Evolutionary conservation across 305 asterid species (phyloP).

Genomic region (Plantago lanceolata): DNA sequence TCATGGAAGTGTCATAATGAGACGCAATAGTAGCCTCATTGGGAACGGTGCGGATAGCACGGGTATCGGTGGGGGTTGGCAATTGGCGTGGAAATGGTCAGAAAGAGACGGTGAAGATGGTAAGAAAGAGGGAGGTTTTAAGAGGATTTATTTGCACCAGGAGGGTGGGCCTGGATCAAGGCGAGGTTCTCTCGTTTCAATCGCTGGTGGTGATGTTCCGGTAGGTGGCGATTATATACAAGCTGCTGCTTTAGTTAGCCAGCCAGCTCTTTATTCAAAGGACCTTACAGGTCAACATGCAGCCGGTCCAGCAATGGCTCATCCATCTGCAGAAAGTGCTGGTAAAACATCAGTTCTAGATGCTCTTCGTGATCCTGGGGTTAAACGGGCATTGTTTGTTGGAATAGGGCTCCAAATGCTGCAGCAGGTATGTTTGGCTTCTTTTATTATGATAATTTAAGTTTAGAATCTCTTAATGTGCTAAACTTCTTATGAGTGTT

Average conservation of each 20-base stretch:
- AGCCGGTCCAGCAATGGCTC: slow-evolving; percentile 45
- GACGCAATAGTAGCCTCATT: slow-evolving; percentile 28
- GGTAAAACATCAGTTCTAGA: slow-evolving; percentile 36
- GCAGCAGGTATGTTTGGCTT: slow-evolving; percentile 55
- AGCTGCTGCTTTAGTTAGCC: slow-evolving; percentile 62
- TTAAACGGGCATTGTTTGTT: slow-evolving; percentile 54
- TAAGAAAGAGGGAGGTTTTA: slow-evolving; percentile 66
- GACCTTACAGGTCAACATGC: slow-evolving; percentile 42
- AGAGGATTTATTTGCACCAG: slow-evolving; percentile 73
- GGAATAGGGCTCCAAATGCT: slow-evolving; percentile 60
- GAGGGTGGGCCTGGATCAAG: slow-evolving; percentile 55
- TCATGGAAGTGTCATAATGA: slow-evolving; percentile 27
- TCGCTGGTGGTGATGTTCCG: slow-evolving; percentile 46
- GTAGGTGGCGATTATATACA: slow-evolving; percentile 40
- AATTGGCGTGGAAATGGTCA: slow-evolving; percentile 62
- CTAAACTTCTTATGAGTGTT: no score
- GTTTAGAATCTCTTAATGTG: no score
- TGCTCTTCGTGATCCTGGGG: slow-evolving; percentile 55
- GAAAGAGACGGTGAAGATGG: slow-evolving; percentile 52
- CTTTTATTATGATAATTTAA: not conserved
- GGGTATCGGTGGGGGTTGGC: slow-evolving; percentile 98
- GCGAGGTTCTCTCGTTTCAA: slow-evolving; percentile 78
- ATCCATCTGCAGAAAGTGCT: slow-evolving; percentile 37
- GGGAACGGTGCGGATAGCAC: slow-evolving; percentile 49
- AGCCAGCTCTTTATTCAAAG: slow-evolving; percentile 42